phyloP scores from a whole-genome alignment of 1,284 basidiomycete genomes.

The Ganoderma lucidum region DNA sequence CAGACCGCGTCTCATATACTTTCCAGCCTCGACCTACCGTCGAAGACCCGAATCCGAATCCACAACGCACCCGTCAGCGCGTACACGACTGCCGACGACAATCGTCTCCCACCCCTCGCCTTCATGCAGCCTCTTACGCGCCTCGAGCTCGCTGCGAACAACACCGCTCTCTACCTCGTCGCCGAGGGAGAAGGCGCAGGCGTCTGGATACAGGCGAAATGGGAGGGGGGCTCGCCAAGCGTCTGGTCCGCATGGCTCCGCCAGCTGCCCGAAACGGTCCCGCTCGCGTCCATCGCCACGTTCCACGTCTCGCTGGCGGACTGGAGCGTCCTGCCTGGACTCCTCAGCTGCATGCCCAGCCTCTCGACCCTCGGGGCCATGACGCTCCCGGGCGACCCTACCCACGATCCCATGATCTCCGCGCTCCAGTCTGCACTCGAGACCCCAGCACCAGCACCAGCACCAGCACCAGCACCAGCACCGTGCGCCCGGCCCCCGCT shows the following conservation, averaged over 20 bases:
- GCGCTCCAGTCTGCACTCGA: constrained; percentile 6
- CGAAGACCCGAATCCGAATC: constrained; percentile 13
- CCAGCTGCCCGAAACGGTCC: constrained; percentile 11
- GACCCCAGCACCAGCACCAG: not conserved
- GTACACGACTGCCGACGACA: constrained; percentile 17
- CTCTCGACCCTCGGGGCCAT: constrained; percentile 18
- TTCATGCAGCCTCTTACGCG: constrained; percentile 18
- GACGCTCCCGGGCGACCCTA: constrained; percentile 10
- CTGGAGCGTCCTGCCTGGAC: constrained; percentile 18
- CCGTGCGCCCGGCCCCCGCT: not conserved
- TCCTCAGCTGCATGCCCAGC: constrained; percentile 14
- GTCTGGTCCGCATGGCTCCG: constrained; percentile 19
- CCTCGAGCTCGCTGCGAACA: constrained; percentile 19
- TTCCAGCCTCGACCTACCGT: constrained; percentile 11
- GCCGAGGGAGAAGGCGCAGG: constrained; percentile 15
- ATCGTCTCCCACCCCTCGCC: constrained; percentile 10
- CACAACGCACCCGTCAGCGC: constrained; percentile 14
- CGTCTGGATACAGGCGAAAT: constrained; percentile 23
- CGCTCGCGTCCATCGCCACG: constrained; percentile 7
- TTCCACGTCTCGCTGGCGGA: constrained; percentile 17
- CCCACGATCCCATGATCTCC: constrained; percentile 5
- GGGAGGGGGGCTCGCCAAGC: constrained; percentile 17
- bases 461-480: not conserved
- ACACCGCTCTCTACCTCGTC: constrained; percentile 15
- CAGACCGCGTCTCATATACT: constrained; percentile 14